Base-by-base conservation (phyloP, 2,329 filamentous ascomycete species). In the Pseudonectria foliicola region DNA sequence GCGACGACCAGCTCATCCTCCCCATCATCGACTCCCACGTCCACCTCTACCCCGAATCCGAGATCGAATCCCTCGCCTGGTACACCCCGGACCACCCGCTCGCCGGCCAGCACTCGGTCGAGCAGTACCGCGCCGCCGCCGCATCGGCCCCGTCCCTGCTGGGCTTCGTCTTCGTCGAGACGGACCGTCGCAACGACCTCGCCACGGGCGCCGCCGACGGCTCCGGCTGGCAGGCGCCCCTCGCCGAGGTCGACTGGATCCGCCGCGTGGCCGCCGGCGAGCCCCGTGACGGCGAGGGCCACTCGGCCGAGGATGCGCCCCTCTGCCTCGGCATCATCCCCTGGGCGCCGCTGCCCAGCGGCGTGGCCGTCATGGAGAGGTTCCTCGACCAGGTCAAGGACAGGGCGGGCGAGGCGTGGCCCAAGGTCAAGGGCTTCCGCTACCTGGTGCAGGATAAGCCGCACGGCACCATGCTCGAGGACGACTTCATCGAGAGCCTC, bases 11-110 rank as follows among this genome's bases (percentile, higher is more conserved):
- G 46, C 53, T 63, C 49, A 39, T 62, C 50, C 63, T 71, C 57
- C 75, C 70, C 51, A 80, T 94, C 54, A 77, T 95, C 60, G 89
- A 95, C 67, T 82, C 86, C 26, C 90, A 95, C 68, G 82, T 95
- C 62, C 89, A 95, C 65, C 78, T 95, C 53, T 95, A 79, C 68
- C 84, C 86, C 29, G 61, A 67, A 29, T 72, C 74, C 34, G 83
- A 90, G 50, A 55, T 83, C 34, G 55, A 70, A 35, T 73, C 75
- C 26, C 75, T 93, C 43, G 64, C 75, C 38, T 95, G 87, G 88
- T 75, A 77, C 63, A 71, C 60, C 4, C 63, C 75, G 5, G 63
- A 68, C 30, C 61, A 71, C 52, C 69, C 77, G 4, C 68, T 93
- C 33, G 69, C 74, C 32, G 71, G 71, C 33, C 77, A 80, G 46